phyloP scores from a whole-genome alignment of 164 flowering plant species.

The Kingdonia uniflora region DNA sequence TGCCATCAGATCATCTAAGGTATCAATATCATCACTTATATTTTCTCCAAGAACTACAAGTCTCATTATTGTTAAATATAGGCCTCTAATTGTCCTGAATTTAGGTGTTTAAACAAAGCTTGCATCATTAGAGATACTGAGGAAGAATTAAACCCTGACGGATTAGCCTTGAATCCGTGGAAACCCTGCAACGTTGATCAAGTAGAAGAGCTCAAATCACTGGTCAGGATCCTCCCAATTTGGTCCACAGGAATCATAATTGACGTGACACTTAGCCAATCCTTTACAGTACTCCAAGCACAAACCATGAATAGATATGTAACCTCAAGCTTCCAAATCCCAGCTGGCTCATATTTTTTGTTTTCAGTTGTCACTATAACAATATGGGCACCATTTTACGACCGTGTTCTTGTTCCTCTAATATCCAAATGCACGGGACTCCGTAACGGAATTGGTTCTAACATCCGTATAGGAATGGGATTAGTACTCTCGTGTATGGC shows the following conservation, averaged over 20 bases:
- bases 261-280: not conserved
- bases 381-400: not conserved
- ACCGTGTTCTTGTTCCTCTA: not conserved
- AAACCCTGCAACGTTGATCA: constrained; percentile 1
- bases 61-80: no score
- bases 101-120: constrained; percentile 2
- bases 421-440: not conserved
- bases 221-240: not conserved
- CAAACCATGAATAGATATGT: not conserved
- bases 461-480: not conserved
- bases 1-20: not conserved
- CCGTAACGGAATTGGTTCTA: not conserved
- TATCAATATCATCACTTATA: not conserved
- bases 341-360: not conserved
- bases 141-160: not conserved
- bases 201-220: constrained; percentile 2
- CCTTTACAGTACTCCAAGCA: not conserved
- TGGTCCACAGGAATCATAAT: not conserved
- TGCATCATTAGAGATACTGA: not conserved
- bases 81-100: no score
- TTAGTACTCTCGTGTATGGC: not conserved
- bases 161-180: not conserved
- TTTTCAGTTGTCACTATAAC: not conserved
- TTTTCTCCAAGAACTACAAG: no score
- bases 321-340: not conserved